Evolutionary conservation across 2,329 filamentous ascomycete genomes (phyloP).

Genomic region (Bipolaris oryzae): DNA sequence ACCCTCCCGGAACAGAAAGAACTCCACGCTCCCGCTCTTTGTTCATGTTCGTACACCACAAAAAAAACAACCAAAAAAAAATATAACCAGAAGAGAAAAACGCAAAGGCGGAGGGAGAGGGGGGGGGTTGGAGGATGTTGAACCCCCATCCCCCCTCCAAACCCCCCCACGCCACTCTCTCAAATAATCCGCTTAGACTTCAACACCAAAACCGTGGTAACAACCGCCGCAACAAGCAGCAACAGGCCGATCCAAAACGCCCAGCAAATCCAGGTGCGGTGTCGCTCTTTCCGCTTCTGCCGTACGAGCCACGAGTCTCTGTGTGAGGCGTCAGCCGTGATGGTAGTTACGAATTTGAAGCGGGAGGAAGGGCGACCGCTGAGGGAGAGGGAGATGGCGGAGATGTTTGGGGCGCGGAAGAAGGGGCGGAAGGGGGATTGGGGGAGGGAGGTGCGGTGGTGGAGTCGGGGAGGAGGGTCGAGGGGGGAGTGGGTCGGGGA

Average conservation of each 20-base stretch:
- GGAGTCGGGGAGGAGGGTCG: background rate
- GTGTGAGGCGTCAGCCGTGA: constrained; percentile 34
- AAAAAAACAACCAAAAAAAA: background rate
- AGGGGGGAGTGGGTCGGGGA: background rate
- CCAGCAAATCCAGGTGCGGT: constrained; percentile 57
- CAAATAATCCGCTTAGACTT: constrained; percentile 38
- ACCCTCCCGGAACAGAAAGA: background rate
- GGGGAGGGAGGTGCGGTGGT: background rate
- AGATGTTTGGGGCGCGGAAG: constrained; percentile 23
- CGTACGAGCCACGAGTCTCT: constrained; percentile 62
- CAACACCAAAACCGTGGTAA: constrained; percentile 55
- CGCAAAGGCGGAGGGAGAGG: background rate
- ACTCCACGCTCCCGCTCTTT: background rate
- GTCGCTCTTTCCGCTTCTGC: constrained; percentile 56
- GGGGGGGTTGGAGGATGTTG: too few relatives aligned
- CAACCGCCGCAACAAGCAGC: constrained; percentile 53
- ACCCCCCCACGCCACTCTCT: background rate
- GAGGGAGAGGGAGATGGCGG: constrained; percentile 32
- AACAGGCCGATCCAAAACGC: constrained; percentile 55
- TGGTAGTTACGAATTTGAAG: constrained; percentile 44
- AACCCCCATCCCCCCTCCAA: too few relatives aligned
- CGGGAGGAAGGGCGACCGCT: constrained; percentile 31
- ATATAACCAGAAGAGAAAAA: background rate
- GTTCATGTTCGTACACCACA: too few relatives aligned
- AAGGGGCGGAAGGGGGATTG: constrained; percentile 7